Conservation (phyloP, 1,139 yeast genomes). For the Hansenula lynferdii region DNA sequence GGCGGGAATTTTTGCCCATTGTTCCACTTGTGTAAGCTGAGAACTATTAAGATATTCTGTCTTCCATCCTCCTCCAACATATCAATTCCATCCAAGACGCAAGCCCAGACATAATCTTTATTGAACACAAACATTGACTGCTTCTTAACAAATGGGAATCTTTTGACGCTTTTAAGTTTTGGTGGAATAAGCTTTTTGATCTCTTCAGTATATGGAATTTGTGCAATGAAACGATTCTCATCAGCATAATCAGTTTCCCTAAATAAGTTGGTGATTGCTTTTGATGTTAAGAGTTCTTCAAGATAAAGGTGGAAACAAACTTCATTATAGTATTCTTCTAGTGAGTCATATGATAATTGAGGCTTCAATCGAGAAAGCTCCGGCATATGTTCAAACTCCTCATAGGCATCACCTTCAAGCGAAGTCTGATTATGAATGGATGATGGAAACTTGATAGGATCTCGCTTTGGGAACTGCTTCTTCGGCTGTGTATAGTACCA, state of each 20-base stretch:
- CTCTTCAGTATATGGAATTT: constrained; percentile 24
- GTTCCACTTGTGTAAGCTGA: constrained; percentile 57
- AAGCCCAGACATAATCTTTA: constrained; percentile 39
- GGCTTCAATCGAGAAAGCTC: constrained; percentile 30
- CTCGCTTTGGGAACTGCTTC: too few relatives aligned
- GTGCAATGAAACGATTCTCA: constrained; percentile 31
- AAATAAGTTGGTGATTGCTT: constrained; percentile 42
- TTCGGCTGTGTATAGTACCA: too few relatives aligned
- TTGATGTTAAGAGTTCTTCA: constrained; percentile 48
- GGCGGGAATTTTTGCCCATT: constrained; percentile 40
- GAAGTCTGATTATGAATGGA: too few relatives aligned
- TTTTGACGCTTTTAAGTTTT: constrained; percentile 31
- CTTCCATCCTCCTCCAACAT: constrained; percentile 26
- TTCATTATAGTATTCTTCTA: constrained; percentile 51
- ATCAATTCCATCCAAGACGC: constrained; percentile 34
- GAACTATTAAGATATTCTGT: constrained; percentile 38
- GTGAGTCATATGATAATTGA: constrained; percentile 41
- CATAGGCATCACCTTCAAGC: constrained; percentile 18
- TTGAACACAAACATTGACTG: constrained; percentile 39
- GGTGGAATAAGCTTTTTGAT: constrained; percentile 31
- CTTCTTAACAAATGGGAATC: constrained; percentile 36
- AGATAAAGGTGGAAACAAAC: constrained; percentile 57
- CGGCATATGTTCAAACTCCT: constrained; percentile 29
- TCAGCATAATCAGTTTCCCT: constrained; percentile 50
- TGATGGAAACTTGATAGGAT: too few relatives aligned